Percentiles rank a stretch among this genome's conserved stretches.
These are phyloP conservation scores for Penicillium sp. DNA, from an alignment of 2,329 filamentous ascomycete genomes.

Conservation along the genomic window DNA sequence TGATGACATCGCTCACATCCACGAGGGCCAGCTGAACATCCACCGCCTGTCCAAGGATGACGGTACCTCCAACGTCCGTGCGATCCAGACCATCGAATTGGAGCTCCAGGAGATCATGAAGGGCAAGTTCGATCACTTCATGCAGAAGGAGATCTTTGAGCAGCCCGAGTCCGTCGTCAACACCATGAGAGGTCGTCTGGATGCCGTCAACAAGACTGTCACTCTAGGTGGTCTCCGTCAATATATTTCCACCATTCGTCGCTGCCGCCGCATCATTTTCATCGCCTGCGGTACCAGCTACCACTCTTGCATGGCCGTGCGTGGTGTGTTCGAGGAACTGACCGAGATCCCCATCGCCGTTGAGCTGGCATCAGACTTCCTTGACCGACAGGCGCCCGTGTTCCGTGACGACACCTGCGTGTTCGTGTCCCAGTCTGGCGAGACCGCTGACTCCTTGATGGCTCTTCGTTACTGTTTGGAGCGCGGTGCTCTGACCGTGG, in stretches of 20 bases:
- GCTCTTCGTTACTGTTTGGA: constrained; percentile 96
- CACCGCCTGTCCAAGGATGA: constrained; percentile 97
- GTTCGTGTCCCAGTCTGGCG: constrained; percentile 97
- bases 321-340: constrained; percentile 94
- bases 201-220: constrained; percentile 87
- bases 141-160: constrained; percentile 99
- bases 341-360: constrained; percentile 97
- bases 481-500: constrained; percentile 92
- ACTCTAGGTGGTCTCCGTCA: constrained; percentile 93
- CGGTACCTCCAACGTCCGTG: constrained; percentile 91
- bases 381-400: constrained; percentile 91
- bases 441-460: constrained; percentile 96
- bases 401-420: constrained; percentile 99
- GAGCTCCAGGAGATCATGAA: constrained; percentile 99
- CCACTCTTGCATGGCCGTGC: constrained; percentile 99
- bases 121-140: constrained; percentile 99
- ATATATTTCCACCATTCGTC: constrained; percentile 93
- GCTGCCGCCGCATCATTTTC: constrained; percentile 96
- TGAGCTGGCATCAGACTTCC: constrained; percentile 95
- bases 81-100: constrained; percentile 96
- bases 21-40: constrained; percentile 98
- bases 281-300: constrained; percentile 98
- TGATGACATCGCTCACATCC: constrained; percentile 98
- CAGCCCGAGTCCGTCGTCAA: constrained; percentile 99
- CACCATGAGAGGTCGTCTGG: constrained; percentile 98